Base-by-base conservation (phyloP, 345 rosid genomes). In the Erodium maritimum region DNA sequence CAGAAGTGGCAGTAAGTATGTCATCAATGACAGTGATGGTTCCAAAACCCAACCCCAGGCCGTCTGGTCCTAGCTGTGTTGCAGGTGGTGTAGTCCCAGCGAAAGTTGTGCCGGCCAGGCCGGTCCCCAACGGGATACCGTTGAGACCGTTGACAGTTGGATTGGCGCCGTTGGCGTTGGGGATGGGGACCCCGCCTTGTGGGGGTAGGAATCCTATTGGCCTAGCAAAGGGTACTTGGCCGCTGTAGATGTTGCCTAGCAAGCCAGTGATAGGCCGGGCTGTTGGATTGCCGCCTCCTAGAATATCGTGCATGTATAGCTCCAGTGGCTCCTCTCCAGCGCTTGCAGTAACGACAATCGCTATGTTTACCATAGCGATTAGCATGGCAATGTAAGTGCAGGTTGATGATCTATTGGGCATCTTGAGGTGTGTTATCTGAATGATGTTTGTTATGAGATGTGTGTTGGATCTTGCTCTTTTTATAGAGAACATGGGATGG, bases 201-300 rank as follows among this genome's bases (percentile, higher is more conserved):
- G 99, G 96, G 5, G 95, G 87, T 25, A 70, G 58, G 71, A 93
- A 85, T 11, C 91, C 99, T 19, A 89, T 61, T 18, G 83, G 88
- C 71, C 75, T 83, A 19, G 99, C 99, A 61, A 87, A 93, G 20
- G 99, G 96, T 37, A 93, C 99, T 61, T 93, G 95, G 18, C 96
- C 95, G 13, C 75, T 82, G 73, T 89, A 93, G n/a, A 93, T 89
- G 79, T 80, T 87, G 17, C 99, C 99, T 19, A 87, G 79, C 77
- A 93, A 67, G 65, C 99, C 99, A 0, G 99, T 90, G 73, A 93
- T 64, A 0, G 95, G 99, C 61, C 96, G 82, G 0, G 96, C 94
- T 0, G 96, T 87, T 2, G 96, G 96, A 61, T 71, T 93, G 70
- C 85, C 75, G 46, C 99, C 99, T 1, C 95, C 96, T 0, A 89